phyloP scores from a whole-genome alignment of 345 rosid species.

The Salix dunnii region DNA sequence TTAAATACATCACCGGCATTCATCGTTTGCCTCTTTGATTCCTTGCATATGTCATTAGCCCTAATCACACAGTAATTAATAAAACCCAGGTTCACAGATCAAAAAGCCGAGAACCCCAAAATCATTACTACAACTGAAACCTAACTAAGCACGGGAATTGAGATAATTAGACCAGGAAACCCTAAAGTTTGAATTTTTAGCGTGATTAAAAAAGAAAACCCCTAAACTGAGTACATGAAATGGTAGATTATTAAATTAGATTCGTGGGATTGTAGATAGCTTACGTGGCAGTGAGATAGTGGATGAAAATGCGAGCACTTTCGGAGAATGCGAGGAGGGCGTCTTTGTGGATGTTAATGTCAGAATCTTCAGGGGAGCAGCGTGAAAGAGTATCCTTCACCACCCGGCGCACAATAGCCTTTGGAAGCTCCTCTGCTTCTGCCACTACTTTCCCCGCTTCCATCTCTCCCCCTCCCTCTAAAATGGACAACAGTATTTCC shows the following conservation, averaged over 20 bases:
- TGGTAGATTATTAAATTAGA: neutral
- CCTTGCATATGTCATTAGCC: constrained; percentile 70
- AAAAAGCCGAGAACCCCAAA: neutral
- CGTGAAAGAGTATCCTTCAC: constrained; percentile 79
- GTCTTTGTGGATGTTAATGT: constrained; percentile 53
- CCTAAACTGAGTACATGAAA: neutral
- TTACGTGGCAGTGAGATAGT: constrained; percentile 71
- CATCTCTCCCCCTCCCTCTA: constrained; percentile 7
- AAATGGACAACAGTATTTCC: too few species aligned
- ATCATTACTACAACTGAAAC: neutral
- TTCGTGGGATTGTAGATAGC: neutral
- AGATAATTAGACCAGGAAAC: neutral
- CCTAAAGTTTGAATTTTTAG: too few species aligned
- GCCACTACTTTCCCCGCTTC: constrained; percentile 49
- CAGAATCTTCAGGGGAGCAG: constrained; percentile 57
- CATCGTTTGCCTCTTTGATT: constrained; percentile 64
- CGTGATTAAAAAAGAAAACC: neutral
- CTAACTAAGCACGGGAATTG: neutral
- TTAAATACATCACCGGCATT: constrained; percentile 56
- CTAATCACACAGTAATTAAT: constrained; percentile 23
- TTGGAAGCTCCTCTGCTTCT: constrained; percentile 75
- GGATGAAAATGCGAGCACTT: constrained; percentile 71
- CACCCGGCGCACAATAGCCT: constrained; percentile 78
- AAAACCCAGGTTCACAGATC: neutral
- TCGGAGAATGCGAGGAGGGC: constrained; percentile 65